Evolutionary conservation across 768 basidiomycete species (phyloP).

Genomic region (Porphyrellus cyaneotinctus): DNA sequence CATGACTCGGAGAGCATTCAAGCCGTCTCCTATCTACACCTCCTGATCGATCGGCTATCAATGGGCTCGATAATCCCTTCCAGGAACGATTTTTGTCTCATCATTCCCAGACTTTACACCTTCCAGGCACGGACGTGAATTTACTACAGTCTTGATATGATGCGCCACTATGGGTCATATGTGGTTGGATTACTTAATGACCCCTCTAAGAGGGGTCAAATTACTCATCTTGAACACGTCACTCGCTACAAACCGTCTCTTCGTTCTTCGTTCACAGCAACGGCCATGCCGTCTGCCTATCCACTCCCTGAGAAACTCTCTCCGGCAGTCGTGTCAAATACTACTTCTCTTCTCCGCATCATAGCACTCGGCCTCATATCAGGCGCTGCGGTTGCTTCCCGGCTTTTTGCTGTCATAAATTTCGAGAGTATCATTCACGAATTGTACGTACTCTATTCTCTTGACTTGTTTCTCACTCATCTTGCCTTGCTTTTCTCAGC

Average conservation of each 20-base stretch:
- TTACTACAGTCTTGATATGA: too few relatives aligned
- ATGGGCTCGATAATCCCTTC: too few relatives aligned
- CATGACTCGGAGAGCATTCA: too few relatives aligned
- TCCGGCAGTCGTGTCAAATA: slow-evolving; percentile 72
- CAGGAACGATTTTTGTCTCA: too few relatives aligned
- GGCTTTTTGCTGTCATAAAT: slow-evolving; percentile 95
- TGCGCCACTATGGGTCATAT: too few relatives aligned
- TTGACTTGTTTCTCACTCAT: background rate
- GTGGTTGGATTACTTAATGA: too few relatives aligned
- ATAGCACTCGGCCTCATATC: slow-evolving; percentile 89
- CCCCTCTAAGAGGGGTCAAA: slow-evolving; percentile 14
- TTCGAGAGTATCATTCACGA: slow-evolving; percentile 99
- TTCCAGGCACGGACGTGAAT: too few relatives aligned
- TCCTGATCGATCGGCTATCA: too few relatives aligned
- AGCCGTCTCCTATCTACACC: too few relatives aligned
- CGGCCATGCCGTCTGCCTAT: slow-evolving; percentile 72
- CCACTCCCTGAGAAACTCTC: slow-evolving; percentile 69
- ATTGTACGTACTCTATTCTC: slow-evolving; percentile 60
- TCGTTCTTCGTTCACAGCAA: slow-evolving; percentile 4
- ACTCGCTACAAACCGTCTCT: too few relatives aligned
- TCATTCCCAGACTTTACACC: too few relatives aligned
- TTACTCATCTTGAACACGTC: background rate
- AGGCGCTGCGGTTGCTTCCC: slow-evolving; percentile 90
- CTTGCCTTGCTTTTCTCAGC: slow-evolving; percentile 37
- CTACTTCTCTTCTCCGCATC: slow-evolving; percentile 86